Conservation (phyloP, 352 stramenopile genomes). For the Achlya hypogyna region DNA sequence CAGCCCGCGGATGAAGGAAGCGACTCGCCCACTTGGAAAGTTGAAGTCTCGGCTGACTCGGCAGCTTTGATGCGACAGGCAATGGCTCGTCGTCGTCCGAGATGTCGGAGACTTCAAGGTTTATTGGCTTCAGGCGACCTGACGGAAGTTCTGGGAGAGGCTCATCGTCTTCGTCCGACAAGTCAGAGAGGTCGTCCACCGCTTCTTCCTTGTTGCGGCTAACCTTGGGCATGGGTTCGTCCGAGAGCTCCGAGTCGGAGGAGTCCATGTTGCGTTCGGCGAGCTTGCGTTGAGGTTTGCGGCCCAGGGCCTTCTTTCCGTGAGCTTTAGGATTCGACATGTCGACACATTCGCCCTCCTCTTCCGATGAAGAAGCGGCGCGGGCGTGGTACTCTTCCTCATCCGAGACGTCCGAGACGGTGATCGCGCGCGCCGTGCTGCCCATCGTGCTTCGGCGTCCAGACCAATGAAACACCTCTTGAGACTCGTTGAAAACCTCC, state of each 20-base stretch:
- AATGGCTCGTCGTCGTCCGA: neutral
- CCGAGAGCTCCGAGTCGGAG: neutral
- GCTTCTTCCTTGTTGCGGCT: too few relatives aligned
- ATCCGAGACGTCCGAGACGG: neutral
- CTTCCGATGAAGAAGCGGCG: neutral
- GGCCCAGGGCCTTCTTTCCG: neutral
- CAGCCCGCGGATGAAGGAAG: neutral
- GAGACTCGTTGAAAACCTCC: neutral
- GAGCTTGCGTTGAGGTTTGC: neutral
- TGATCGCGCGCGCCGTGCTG: neutral
- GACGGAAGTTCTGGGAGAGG: too few relatives aligned
- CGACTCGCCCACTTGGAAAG: constrained; percentile 13
- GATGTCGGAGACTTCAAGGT: neutral
- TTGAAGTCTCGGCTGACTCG: neutral
- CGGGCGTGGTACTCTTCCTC: neutral
- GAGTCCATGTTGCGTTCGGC: neutral
- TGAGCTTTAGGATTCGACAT: constrained; percentile 12
- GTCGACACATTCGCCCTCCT: constrained; percentile 3
- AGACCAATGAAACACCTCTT: neutral
- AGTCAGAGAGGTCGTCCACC: too few relatives aligned
- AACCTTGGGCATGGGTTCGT: neutral
- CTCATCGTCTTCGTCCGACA: too few relatives aligned
- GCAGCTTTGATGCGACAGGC: neutral
- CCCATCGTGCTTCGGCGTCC: neutral
- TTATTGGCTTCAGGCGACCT: too few relatives aligned